Conservation (phyloP, 116 monocot species). For the Phalaenopsis hybrid region DNA sequence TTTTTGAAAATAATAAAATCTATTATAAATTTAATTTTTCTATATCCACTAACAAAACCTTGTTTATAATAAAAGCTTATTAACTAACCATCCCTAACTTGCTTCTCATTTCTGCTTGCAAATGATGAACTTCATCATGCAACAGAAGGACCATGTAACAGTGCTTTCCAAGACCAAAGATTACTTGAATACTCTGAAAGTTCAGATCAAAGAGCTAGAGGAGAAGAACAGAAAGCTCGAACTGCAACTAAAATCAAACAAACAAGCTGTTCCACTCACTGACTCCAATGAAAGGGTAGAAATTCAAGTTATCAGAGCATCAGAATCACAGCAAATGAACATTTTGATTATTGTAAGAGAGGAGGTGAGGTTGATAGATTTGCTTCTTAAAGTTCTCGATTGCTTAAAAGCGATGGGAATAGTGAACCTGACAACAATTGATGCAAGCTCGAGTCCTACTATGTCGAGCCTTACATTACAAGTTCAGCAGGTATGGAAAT, state of each 20-base stretch:
- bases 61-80: no score
- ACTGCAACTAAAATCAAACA: not conserved
- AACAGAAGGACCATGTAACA: constrained; percentile 75
- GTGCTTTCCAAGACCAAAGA: constrained; percentile 54
- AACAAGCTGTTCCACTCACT: not conserved
- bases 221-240: constrained; percentile 15
- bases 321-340: constrained; percentile 9
- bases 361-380: constrained; percentile 3
- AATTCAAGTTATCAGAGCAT: constrained; percentile 9
- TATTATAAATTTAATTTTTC: no score
- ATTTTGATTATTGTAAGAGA: constrained; percentile 8
- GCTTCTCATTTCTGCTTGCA: no score
- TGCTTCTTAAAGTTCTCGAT: constrained; percentile 19
- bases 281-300: not conserved
- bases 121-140: no score
- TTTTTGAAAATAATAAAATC: no score
- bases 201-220: constrained; percentile 17
- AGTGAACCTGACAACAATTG: not conserved
- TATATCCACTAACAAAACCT: no score
- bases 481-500: constrained; percentile 11
- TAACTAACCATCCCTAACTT: no score
- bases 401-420: constrained; percentile 13
- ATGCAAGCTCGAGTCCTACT: constrained; percentile 7
- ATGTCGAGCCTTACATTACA: constrained; percentile 9
- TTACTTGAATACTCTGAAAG: constrained; percentile 47